Percentiles rank a stretch among this genome's conserved stretches.
phyloP scores from a whole-genome alignment of 2,329 filamentous ascomycete genomes.

The Zasmidium citrigriseum region DNA sequence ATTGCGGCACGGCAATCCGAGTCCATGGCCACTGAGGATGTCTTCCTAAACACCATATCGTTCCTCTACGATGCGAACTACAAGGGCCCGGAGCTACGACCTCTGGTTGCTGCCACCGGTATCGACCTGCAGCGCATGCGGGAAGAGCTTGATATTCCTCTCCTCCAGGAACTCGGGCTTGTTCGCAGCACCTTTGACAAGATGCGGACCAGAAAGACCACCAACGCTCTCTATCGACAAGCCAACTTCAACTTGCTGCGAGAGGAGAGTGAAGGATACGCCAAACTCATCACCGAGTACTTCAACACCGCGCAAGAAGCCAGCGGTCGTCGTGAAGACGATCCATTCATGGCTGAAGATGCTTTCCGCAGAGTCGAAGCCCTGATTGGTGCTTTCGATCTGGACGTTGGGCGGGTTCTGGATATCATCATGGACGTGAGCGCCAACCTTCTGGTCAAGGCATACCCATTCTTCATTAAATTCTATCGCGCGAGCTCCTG shows the following conservation, averaged over 20 bases:
- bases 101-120: constrained; percentile 70
- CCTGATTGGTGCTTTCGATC: constrained; percentile 92
- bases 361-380: constrained; percentile 92
- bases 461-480: constrained; percentile 92
- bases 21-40: constrained; percentile 50
- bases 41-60: constrained; percentile 82
- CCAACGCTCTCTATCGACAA: constrained; percentile 90
- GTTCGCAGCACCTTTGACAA: constrained; percentile 83
- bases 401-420: constrained; percentile 91
- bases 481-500: constrained; percentile 89
- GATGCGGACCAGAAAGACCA: constrained; percentile 84
- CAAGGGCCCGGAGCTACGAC: constrained; percentile 58
- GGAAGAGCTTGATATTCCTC: constrained; percentile 74
- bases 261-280: constrained; percentile 95
- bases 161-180: constrained; percentile 75
- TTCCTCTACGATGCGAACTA: constrained; percentile 74
- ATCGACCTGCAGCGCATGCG: constrained; percentile 75
- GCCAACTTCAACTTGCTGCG: constrained; percentile 94
- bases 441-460: constrained; percentile 88
- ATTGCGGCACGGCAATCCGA: constrained; percentile 58
- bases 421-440: constrained; percentile 96
- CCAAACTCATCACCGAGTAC: constrained; percentile 92
- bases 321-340: constrained; percentile 67
- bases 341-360: constrained; percentile 75
- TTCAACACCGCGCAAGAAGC: constrained; percentile 75